Evolutionary conservation across 495 filamentous ascomycete genomes (phyloP).

Genomic region (Xanthoparmelia taractica): DNA sequence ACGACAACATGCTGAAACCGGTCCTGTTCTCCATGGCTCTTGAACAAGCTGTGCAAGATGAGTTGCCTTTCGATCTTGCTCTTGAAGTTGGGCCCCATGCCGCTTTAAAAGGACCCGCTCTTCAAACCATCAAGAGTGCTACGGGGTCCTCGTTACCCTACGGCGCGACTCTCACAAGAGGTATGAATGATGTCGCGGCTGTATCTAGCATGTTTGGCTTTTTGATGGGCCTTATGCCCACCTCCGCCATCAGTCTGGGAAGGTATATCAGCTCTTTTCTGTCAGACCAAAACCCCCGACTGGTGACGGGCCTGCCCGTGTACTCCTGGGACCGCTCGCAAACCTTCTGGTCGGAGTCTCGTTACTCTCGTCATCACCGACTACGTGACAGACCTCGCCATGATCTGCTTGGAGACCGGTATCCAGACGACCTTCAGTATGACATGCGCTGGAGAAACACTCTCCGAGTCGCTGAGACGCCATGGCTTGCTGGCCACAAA

Average conservation of each 20-base stretch:
- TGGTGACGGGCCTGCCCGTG: constrained; percentile 33
- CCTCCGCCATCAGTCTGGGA: too few relatives aligned
- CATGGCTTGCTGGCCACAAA: constrained; percentile 37
- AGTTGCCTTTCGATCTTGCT: constrained; percentile 39
- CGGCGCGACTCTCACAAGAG: constrained; percentile 33
- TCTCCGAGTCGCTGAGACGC: constrained; percentile 30
- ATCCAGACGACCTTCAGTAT: constrained; percentile 16
- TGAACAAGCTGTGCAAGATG: constrained; percentile 29
- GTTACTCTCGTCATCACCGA: constrained; percentile 23
- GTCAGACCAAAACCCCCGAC: too few relatives aligned
- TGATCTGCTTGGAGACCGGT: constrained; percentile 29
- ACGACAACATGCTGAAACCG: constrained; percentile 44
- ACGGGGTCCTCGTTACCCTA: constrained; percentile 35
- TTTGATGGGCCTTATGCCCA: constrained; percentile 23
- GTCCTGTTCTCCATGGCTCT: constrained; percentile 42
- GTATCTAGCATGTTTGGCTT: constrained; percentile 29
- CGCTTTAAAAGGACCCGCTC: constrained; percentile 42
- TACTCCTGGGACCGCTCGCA: constrained; percentile 46
- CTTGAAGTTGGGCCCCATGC: constrained; percentile 51
- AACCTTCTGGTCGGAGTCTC: constrained; percentile 41
- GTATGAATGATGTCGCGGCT: constrained; percentile 31
- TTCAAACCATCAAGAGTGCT: constrained; percentile 34
- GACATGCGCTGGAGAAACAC: constrained; percentile 36
- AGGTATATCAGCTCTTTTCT: too few relatives aligned
- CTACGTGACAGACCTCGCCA: constrained; percentile 9